Evolutionary conservation across 1,284 basidiomycete genomes (phyloP).

Genomic region (Microbotryum saponariae): DNA sequence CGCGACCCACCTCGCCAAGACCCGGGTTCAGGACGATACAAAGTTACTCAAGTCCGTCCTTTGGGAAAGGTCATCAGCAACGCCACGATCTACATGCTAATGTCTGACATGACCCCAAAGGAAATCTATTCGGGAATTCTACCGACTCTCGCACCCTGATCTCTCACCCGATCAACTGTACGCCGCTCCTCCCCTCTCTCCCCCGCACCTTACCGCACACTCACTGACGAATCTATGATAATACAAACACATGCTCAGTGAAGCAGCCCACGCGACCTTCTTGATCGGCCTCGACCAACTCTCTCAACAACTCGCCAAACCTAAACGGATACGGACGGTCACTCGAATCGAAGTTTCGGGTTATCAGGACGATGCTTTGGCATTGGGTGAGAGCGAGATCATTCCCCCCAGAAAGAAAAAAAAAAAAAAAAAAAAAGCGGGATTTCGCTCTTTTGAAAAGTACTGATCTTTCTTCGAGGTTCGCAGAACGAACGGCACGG

Average conservation of each 20-base stretch:
- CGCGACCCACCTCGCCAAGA: constrained; percentile 9
- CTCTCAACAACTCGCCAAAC: constrained; percentile 12
- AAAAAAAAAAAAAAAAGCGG: no score
- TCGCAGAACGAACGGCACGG: not conserved
- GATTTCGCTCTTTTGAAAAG: no score
- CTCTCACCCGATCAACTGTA: constrained; percentile 23
- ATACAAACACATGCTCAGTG: constrained; percentile 20
- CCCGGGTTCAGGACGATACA: constrained; percentile 18
- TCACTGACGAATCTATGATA: no score
- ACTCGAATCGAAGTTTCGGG: constrained; percentile 21
- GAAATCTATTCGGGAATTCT: constrained; percentile 29
- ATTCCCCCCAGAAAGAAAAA: no score
- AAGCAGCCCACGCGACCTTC: constrained; percentile 26
- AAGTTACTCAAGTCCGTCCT: constrained; percentile 17
- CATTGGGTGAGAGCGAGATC: constrained; percentile 12
- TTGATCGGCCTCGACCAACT: constrained; percentile 25
- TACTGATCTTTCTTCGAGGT: no score
- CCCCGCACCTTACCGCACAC: no score
- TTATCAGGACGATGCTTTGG: constrained; percentile 17
- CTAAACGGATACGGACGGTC: constrained; percentile 5
- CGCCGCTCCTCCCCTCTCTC: no score
- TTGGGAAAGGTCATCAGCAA: no score
- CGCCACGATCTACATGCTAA: no score
- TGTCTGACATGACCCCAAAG: not conserved
- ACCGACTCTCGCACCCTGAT: constrained; percentile 15